Percentiles rank a stretch among this genome's conserved stretches.
phyloP scores from a whole-genome alignment of 2,329 filamentous ascomycete genomes.

The Talaromyces marneffei region DNA sequence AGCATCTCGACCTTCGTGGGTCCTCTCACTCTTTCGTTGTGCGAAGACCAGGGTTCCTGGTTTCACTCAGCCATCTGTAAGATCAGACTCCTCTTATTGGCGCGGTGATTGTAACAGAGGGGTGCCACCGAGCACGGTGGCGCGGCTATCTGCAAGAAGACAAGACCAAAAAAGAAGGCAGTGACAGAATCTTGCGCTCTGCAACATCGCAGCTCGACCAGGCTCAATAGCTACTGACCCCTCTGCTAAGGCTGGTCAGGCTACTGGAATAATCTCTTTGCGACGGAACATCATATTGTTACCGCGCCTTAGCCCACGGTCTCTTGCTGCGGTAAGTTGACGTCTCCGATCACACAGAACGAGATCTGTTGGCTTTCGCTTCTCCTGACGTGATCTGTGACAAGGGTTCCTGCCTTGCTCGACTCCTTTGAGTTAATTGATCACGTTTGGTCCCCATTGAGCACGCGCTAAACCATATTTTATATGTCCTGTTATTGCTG shows the following conservation, averaged over 20 bases:
- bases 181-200: neutral
- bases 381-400: too few relatives aligned
- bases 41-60: neutral
- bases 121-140: neutral
- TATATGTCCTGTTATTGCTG: neutral
- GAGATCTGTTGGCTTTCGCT: neutral
- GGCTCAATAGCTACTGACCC: neutral
- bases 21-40: neutral
- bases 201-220: neutral
- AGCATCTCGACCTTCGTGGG: conserved; percentile 2
- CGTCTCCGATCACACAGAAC: neutral
- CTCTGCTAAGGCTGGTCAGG: neutral
- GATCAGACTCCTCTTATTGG: neutral
- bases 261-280: neutral
- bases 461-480: neutral
- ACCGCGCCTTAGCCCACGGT: neutral
- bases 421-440: neutral
- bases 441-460: neutral
- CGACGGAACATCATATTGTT: neutral
- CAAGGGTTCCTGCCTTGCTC: neutral
- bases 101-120: neutral
- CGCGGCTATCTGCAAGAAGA: neutral
- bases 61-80: neutral
- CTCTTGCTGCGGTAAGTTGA: neutral
- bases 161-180: neutral